These are phyloP conservation scores for Pseudogymnoascus destructans DNA, from an alignment of 2,329 filamentous ascomycete species.

Conservation along the genomic window DNA sequence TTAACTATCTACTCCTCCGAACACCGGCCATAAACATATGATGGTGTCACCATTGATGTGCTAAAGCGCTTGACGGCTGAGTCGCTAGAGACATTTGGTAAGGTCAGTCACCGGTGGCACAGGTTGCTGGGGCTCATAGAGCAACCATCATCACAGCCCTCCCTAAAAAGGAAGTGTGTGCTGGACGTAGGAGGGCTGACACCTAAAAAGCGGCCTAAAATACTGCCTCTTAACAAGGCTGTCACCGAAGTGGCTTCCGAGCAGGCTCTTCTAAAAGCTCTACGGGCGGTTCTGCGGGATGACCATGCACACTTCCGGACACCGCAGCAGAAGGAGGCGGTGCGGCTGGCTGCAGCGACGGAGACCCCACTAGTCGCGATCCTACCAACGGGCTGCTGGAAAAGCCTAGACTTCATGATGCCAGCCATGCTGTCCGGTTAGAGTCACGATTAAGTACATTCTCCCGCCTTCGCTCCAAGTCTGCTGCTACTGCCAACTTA, in stretches of 20 bases:
- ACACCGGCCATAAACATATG: no score
- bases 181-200: not conserved
- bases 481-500: no score
- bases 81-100: slow-evolving; percentile 13
- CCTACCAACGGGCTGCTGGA: slow-evolving; percentile 9
- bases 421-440: not conserved
- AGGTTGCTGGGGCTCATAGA: slow-evolving; percentile 10
- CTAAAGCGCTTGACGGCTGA: slow-evolving; percentile 13
- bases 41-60: slow-evolving; percentile 9
- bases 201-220: not conserved
- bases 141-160: not conserved
- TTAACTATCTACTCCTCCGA: no score
- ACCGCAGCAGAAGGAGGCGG: not conserved
- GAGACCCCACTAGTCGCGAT: slow-evolving; percentile 1
- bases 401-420: slow-evolving; percentile 11
- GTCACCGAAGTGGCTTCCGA: not conserved
- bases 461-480: no score
- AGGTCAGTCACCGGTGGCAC: slow-evolving; percentile 12
- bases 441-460: slow-evolving; percentile 8
- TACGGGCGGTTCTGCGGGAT: not conserved
- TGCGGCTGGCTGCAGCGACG: not conserved
- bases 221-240: not conserved
- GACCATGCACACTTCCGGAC: not conserved
- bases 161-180: not conserved
- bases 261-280: not conserved